Base-by-base conservation (phyloP, 2,329 filamentous ascomycete species). In the Trichoderma brevicompactum region DNA sequence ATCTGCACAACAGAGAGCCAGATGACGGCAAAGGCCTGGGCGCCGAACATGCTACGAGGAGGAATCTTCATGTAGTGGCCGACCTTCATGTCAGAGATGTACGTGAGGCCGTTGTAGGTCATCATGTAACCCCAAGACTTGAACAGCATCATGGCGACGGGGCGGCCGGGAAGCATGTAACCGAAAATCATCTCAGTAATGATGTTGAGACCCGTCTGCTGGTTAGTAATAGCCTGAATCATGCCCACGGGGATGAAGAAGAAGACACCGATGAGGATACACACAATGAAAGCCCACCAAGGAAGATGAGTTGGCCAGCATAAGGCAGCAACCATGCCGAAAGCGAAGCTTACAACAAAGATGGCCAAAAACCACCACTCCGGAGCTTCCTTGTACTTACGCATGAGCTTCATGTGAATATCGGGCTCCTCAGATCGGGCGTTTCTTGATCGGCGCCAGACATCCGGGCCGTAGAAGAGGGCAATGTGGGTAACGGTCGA, bases 281-380 rank as follows among this genome's bases (percentile, higher is more conserved):
- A 76, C 58, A 81, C 54, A 52, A 81, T 73, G 65, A 76, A 79
- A 1, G 76, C 77, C 79, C 79, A 81, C 77, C 77, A 81, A 2
- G 80, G 74, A 19, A 82, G 72, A 64, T 81, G 77, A 0, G 81
- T 82, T 7, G 70, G 64, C 73, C 76, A 79, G 7, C 19, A 41
- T n/a, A n/a, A n/a, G n/a, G n/a, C n/a, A 23, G 71, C 71, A 0
- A 75, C 75, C 36, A 78, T 78, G n/a, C 76, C 75, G 7, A 87
- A 77, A 2, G 73, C 82, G n/a, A 86, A 76, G 75, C 85, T 84
- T 60, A 80, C 23, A 3, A 79, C 66, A 23, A 82, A 79, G n/a
- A 84, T 75, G 7, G 67, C 68, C 0, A 72, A 69, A 67, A 86
- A 88, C 85, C 85, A 88, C 83, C 83, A 87, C 43, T 82, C 73